phyloP scores from a whole-genome alignment of 225 moss, liverwort and hornwort genomes.

The Physcomitrellopsis africana region DNA sequence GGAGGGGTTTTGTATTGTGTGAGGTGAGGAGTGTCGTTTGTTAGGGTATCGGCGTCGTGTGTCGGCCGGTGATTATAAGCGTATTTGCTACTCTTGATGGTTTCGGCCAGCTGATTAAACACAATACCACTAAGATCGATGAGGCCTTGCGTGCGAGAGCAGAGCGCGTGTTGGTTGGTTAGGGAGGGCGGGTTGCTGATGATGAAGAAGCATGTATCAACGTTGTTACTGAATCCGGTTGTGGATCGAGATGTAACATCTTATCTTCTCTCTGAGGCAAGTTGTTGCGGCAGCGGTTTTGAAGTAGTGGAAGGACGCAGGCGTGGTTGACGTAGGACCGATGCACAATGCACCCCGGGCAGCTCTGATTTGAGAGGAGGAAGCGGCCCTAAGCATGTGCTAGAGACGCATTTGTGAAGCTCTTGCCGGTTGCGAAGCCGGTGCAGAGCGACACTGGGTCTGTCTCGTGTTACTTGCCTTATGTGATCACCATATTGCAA shows the following conservation, averaged over 20 bases:
- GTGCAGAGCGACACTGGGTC: neutral
- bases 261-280: conserved; percentile 54
- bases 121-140: conserved; percentile 42
- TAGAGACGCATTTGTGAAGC: conserved; percentile 12
- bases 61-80: conserved; percentile 31
- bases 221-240: conserved; percentile 29
- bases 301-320: rapidly evolving
- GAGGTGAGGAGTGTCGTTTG: too few species aligned
- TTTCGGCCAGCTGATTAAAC: conserved; percentile 31
- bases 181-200: conserved; percentile 22
- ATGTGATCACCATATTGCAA: conserved; percentile 30
- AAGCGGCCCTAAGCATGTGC: conserved; percentile 42
- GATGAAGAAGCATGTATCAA: conserved; percentile 37
- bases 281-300: neutral
- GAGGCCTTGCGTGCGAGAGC: conserved; percentile 10
- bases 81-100: conserved; percentile 47
- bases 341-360: conserved; percentile 58
- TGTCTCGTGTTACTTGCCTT: conserved; percentile 61
- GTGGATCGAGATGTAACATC: conserved; percentile 29
- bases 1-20: too few species aligned
- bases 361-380: conserved; percentile 38
- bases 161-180: neutral
- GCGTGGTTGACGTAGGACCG: neutral
- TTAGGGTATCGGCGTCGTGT: too few species aligned
- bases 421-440: conserved; percentile 36